Conservation (phyloP, 2,329 filamentous ascomycete species). For the Chaetomium sp. region DNA sequence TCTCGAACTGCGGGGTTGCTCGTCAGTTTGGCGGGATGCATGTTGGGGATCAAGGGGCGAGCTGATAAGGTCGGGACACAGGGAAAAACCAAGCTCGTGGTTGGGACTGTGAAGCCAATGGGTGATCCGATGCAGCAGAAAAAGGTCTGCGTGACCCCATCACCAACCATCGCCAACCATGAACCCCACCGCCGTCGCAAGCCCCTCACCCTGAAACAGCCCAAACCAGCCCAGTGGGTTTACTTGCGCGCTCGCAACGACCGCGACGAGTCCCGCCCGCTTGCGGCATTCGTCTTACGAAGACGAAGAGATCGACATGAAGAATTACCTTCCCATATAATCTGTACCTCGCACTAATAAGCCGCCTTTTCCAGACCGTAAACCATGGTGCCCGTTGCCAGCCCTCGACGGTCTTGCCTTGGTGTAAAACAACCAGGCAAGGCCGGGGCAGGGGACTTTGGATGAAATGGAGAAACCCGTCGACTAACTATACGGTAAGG, state of each 20-base stretch:
- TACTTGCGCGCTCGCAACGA: background rate
- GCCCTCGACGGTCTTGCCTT: background rate
- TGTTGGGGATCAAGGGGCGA: constrained; percentile 3
- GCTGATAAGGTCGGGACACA: constrained; percentile 13
- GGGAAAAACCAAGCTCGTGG: background rate
- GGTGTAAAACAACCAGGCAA: background rate
- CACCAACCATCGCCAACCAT: constrained; percentile 13
- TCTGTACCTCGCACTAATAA: background rate
- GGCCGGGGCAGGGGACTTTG: background rate
- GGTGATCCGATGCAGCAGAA: background rate
- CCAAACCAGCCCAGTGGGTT: constrained; percentile 9
- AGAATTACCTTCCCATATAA: background rate
- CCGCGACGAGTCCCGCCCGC: background rate
- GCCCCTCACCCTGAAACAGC: constrained; percentile 20
- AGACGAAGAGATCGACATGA: background rate
- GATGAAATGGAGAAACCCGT: background rate
- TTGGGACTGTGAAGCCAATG: constrained; percentile 8
- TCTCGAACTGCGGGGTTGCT: constrained; percentile 14
- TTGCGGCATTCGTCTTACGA: background rate
- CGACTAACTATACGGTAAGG: background rate
- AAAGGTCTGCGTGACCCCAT: constrained; percentile 10
- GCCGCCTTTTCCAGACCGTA: background rate
- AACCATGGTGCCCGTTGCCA: background rate
- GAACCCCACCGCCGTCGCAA: constrained; percentile 20
- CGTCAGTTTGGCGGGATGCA: constrained; percentile 12